These are phyloP conservation scores for Starmerella floricola DNA, from an alignment of 805 yeast species.

Conservation along the genomic window DNA sequence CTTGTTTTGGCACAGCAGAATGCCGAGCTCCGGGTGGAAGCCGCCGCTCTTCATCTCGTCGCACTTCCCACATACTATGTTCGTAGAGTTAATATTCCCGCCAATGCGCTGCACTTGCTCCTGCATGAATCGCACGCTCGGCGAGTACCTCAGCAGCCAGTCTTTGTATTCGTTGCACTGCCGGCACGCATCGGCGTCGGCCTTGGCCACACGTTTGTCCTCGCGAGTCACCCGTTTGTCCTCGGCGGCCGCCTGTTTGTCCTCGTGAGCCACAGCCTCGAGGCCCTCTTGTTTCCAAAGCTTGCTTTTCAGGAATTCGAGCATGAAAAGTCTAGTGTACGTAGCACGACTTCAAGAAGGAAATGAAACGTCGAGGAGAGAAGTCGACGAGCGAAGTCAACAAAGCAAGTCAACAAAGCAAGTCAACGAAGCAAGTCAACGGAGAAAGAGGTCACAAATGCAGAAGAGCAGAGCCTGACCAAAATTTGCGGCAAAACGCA, in stretches of 20 bases:
- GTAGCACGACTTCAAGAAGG: too few relatives aligned
- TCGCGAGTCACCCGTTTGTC: too few relatives aligned
- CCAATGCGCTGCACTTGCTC: conserved; percentile 64
- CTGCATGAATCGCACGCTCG: conserved; percentile 75
- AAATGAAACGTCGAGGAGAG: too few relatives aligned
- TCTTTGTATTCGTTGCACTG: conserved; percentile 63
- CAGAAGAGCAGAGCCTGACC: too few relatives aligned
- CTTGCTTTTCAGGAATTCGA: conserved; percentile 15
- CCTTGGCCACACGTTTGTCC: conserved; percentile 39
- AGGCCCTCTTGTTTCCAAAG: conserved; percentile 14
- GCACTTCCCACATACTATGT: conserved; percentile 71
- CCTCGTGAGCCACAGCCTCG: conserved; percentile 6
- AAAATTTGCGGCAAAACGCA: too few relatives aligned
- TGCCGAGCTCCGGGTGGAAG: conserved; percentile 80
- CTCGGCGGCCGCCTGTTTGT: too few relatives aligned
- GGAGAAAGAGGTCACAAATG: too few relatives aligned
- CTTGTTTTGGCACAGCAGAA: conserved; percentile 76
- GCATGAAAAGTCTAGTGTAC: background rate
- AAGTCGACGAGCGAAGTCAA: too few relatives aligned
- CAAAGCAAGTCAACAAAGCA: too few relatives aligned
- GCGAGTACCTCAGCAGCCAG: conserved; percentile 64
- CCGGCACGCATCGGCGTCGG: conserved; percentile 58
- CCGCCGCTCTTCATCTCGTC: conserved; percentile 83
- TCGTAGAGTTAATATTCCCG: conserved; percentile 38
- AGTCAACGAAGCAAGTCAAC: too few relatives aligned